phyloP scores from a whole-genome alignment of 2,329 filamentous ascomycete genomes.

The Beauveria sp. region DNA sequence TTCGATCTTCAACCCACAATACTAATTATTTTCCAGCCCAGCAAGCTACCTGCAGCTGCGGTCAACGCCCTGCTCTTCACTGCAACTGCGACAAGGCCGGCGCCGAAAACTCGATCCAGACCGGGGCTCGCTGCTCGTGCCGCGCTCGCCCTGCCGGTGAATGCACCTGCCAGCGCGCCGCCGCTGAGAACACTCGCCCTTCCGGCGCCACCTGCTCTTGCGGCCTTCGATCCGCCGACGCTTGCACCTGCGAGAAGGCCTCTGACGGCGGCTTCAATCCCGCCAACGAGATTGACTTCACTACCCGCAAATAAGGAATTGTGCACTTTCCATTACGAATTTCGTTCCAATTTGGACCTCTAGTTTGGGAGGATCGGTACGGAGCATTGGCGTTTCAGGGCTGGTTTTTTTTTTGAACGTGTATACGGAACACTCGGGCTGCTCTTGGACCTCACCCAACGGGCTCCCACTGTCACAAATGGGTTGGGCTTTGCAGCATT shows the following conservation, averaged over 20 bases:
- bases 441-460: neutral
- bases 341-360: neutral
- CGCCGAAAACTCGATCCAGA: constrained; percentile 60
- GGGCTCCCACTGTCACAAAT: neutral
- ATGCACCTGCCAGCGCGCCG: constrained; percentile 72
- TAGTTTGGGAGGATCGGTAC: neutral
- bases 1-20: neutral
- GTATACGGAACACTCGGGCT: neutral
- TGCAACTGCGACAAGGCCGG: constrained; percentile 76
- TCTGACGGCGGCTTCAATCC: constrained; percentile 54
- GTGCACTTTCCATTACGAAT: neutral
- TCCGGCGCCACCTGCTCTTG: constrained; percentile 63
- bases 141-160: constrained; percentile 69
- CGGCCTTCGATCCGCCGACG: constrained; percentile 62
- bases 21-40: constrained; percentile 35
- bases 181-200: constrained; percentile 58
- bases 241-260: constrained; percentile 78
- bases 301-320: constrained; percentile 48
- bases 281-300: constrained; percentile 77
- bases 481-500: neutral
- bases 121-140: constrained; percentile 75
- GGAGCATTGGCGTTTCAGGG: constrained; percentile 3
- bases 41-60: constrained; percentile 76
- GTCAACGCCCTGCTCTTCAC: constrained; percentile 76
- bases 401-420: neutral